Evolutionary conservation across 1,139 yeast species (phyloP).

Genomic region (Saccharomyces hybrid): DNA sequence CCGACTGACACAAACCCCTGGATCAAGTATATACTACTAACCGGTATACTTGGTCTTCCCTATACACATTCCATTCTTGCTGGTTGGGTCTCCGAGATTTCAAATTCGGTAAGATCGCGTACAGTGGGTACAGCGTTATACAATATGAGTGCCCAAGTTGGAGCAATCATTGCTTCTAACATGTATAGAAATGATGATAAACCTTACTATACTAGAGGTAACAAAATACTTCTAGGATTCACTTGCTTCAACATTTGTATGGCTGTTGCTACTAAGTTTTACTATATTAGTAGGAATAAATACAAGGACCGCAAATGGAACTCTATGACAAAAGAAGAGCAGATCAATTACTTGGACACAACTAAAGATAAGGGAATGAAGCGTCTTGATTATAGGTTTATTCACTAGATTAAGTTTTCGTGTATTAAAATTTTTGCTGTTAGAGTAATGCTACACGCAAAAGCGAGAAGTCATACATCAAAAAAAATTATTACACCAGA

Average conservation of each 20-base stretch:
- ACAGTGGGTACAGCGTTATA: conserved; percentile 54
- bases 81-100: conserved; percentile 53
- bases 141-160: conserved; percentile 55
- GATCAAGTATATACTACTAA: conserved; percentile 43
- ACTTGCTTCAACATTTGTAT: conserved; percentile 28
- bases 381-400: conserved; percentile 38
- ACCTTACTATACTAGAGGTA: conserved; percentile 53
- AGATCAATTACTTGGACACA: conserved; percentile 32
- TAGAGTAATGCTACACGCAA: neutral
- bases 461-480: neutral
- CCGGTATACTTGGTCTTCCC: conserved; percentile 39
- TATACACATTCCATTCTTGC: conserved; percentile 47
- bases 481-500: neutral
- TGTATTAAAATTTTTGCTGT: neutral
- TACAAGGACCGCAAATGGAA: conserved; percentile 36
- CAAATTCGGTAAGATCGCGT: conserved; percentile 51
- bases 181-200: conserved; percentile 50
- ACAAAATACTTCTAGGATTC: conserved; percentile 38
- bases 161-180: conserved; percentile 37
- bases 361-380: conserved; percentile 41
- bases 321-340: conserved; percentile 36
- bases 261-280: conserved; percentile 29
- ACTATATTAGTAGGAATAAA: conserved; percentile 38
- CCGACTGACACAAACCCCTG: conserved; percentile 41
- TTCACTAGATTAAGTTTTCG: conserved; percentile 7